Conservation (phyloP, 2,329 filamentous ascomycete genomes). For the Microthyrium microscopicum region DNA sequence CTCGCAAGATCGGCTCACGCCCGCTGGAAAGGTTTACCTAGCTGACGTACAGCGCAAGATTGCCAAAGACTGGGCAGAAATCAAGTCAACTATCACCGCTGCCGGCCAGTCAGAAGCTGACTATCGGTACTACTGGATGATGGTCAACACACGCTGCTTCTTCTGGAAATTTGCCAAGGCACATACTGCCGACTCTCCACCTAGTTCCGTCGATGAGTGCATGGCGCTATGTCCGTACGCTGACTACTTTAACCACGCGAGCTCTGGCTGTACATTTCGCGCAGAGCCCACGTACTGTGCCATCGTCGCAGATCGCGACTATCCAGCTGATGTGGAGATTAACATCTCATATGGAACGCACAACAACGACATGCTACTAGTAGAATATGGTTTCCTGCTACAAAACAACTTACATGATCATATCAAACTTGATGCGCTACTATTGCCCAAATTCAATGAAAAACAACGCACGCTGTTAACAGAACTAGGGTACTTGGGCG, state of each 20-base stretch:
- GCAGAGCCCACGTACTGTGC: conserved; percentile 35
- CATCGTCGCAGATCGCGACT: conserved; percentile 34
- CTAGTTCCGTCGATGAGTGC: conserved; percentile 33
- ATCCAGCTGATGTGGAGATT: no score
- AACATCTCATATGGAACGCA: conserved; percentile 57
- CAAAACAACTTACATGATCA: conserved; percentile 21
- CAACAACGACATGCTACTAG: conserved; percentile 54
- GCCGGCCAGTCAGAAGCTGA: conserved; percentile 23
- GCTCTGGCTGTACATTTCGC: conserved; percentile 28
- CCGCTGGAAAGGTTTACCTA: conserved; percentile 5
- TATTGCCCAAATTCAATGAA: conserved; percentile 21
- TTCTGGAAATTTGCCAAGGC: conserved; percentile 32
- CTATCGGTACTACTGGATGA: conserved; percentile 42
- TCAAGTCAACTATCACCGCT: conserved; percentile 17
- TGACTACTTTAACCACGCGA: conserved; percentile 50
- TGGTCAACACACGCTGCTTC: conserved; percentile 44
- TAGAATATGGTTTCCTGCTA: conserved; percentile 43
- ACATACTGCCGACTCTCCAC: conserved; percentile 21
- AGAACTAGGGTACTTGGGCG: conserved; percentile 26
- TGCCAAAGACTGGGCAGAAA: background rate
- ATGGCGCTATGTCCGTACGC: conserved; percentile 56
- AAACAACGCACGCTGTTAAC: conserved; percentile 20
- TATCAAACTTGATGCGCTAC: conserved; percentile 24
- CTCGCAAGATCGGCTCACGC: conserved; percentile 24
- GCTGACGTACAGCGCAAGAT: background rate